phyloP scores from a whole-genome alignment of 1,139 yeast genomes.

The Waltiozyma sp. region DNA sequence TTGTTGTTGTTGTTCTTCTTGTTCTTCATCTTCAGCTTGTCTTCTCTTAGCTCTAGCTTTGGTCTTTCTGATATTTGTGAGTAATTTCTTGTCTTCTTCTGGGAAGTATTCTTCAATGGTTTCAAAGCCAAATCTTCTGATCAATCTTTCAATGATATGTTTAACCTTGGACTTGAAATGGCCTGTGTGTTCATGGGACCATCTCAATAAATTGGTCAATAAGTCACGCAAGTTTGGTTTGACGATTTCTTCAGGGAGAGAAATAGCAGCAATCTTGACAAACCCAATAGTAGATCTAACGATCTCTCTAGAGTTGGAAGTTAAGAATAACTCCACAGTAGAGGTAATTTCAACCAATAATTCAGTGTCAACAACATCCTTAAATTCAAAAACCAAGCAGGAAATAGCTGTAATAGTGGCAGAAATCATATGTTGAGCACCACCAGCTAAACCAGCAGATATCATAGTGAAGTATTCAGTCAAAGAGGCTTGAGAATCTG shows the following conservation, averaged over 20 bases:
- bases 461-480: constrained; percentile 86
- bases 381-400: constrained; percentile 79
- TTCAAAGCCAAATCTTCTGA: constrained; percentile 83
- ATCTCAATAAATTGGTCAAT: constrained; percentile 63
- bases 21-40: constrained; percentile 31
- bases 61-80: constrained; percentile 75
- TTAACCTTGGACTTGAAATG: constrained; percentile 88
- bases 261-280: constrained; percentile 79
- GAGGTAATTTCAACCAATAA: constrained; percentile 64
- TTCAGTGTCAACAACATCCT: constrained; percentile 43
- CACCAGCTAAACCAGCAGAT: constrained; percentile 92
- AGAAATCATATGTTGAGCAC: constrained; percentile 89
- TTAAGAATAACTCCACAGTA: constrained; percentile 84
- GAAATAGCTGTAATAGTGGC: constrained; percentile 90
- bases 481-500: constrained; percentile 56
- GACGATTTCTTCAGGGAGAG: constrained; percentile 73
- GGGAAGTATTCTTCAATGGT: constrained; percentile 75
- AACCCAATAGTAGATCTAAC: constrained; percentile 93
- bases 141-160: constrained; percentile 82
- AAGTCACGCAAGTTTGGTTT: constrained; percentile 56
- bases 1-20: constrained; percentile 8
- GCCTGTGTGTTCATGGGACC: constrained; percentile 95
- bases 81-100: constrained; percentile 72
- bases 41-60: constrained; percentile 77
- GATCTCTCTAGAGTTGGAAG: constrained; percentile 85